Conservation (phyloP, 495 filamentous ascomycete species). For the Symbiotaphrina buchneri region DNA sequence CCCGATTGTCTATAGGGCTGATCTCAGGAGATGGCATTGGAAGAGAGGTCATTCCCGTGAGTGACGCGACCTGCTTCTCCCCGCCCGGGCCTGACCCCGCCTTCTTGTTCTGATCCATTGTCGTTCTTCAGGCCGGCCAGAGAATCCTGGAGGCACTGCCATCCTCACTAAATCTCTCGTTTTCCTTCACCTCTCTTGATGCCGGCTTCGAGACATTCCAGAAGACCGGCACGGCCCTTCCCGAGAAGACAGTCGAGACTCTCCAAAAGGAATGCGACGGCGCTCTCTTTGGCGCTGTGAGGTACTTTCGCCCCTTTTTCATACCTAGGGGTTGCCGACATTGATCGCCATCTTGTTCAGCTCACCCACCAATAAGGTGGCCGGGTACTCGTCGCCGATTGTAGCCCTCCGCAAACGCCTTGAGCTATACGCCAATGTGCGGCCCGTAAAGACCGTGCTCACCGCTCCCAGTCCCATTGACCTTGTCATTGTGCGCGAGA, state of each 20-base stretch:
- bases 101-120: constrained; percentile 2
- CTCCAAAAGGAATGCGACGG: constrained; percentile 82
- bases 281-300: constrained; percentile 90
- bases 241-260: constrained; percentile 68
- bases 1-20: constrained; percentile 36
- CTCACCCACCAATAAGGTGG: constrained; percentile 71
- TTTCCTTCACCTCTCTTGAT: constrained; percentile 78
- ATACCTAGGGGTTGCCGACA: not conserved
- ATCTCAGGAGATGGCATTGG: constrained; percentile 98
- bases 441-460: constrained; percentile 72
- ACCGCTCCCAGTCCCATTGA: constrained; percentile 48
- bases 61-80: constrained; percentile 7
- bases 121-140: constrained; percentile 41
- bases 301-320: constrained; percentile 15
- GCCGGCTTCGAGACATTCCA: constrained; percentile 90
- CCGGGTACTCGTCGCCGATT: constrained; percentile 92
- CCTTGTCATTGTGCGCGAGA: constrained; percentile 94
- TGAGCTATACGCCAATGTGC: constrained; percentile 91
- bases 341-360: constrained; percentile 10
- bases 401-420: constrained; percentile 91
- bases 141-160: constrained; percentile 78
- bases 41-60: constrained; percentile 81
- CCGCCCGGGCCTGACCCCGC: not conserved
- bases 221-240: constrained; percentile 64
- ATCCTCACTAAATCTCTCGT: constrained; percentile 59